Evolutionary conservation across 352 stramenopile genomes (phyloP), one percentile per base, ranked within the genome.

Genomic region (Pythium sukuiense): DNA sequence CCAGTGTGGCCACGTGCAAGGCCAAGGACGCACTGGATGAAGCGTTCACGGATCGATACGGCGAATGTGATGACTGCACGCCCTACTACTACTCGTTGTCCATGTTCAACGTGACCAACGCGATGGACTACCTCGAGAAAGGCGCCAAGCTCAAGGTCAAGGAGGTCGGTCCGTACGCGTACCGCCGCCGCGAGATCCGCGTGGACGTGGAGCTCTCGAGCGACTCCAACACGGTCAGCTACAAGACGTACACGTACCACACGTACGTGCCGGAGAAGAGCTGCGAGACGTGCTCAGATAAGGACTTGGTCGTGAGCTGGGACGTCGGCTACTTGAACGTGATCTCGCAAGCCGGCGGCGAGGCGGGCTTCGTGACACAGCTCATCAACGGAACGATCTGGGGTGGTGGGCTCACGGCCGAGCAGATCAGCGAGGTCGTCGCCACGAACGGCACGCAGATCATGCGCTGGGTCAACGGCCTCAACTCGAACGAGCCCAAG

Each of bases 171-270:
- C 82, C 82, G 39, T 93, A 93, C 71, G 71, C 80, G 30, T 93
- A 91, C 69, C 81, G 85, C 29, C 76, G 80, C 12, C 81, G 74
- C 49, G 65, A 89, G 69, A 77, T 87, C 50, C 82, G 81, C 59
- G 56, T 88, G 9, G 76, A 93, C 70, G 81, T 93, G 24, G 70
- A 74, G 55, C 70, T 93, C 53, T 41, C 24, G 7, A 69, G 76
- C 50, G 79, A 88, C 60, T 61, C 67, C 55, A 81, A 83, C 69
- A 72, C 59, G 41, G 75, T 93, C 58, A 86, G 67, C 43, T 93
- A 93, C 80, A 89, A 87, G 71, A 76, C 68, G 64, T 93, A 93
- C 76, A 89, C 79, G 58, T 90, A 89, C 73, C 80, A 90, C 76
- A 83, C 72, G 60, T 93, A 76, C 57, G 66, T 77, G 9, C 12